Percentiles rank a stretch among this genome's conserved stretches.
Evolutionary conservation across 2,329 filamentous ascomycete species (phyloP).

Genomic region (Mycosphaerella arachidis): DNA sequence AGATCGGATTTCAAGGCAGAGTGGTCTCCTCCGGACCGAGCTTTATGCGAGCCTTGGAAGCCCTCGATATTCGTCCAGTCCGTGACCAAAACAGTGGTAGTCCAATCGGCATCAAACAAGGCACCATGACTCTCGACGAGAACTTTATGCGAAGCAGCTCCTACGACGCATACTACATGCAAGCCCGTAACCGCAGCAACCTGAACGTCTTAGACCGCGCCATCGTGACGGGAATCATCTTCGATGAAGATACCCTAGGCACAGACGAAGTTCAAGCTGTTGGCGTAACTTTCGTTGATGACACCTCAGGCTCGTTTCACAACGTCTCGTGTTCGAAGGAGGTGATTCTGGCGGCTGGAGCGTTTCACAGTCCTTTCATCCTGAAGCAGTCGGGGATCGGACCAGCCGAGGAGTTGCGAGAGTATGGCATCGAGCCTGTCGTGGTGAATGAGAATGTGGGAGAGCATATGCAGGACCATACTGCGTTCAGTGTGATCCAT

Average conservation of each 20-base stretch:
- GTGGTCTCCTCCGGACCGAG: constrained; percentile 13
- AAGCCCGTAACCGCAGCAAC: constrained; percentile 9
- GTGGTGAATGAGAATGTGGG: constrained; percentile 59
- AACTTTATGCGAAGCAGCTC: constrained; percentile 14
- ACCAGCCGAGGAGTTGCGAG: constrained; percentile 49
- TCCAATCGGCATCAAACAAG: constrained; percentile 15
- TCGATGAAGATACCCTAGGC: constrained; percentile 9
- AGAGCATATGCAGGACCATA: constrained; percentile 59
- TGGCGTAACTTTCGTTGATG: constrained; percentile 16
- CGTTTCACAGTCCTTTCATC: constrained; percentile 61
- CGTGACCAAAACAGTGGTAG: constrained; percentile 13
- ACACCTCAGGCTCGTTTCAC: constrained; percentile 15
- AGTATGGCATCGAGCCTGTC: constrained; percentile 51
- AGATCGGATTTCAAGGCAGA: constrained; percentile 17
- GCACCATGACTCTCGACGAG: constrained; percentile 15
- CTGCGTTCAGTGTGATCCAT: constrained; percentile 35
- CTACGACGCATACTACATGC: constrained; percentile 15
- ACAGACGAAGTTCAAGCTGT: constrained; percentile 6
- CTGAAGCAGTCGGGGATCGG: constrained; percentile 62
- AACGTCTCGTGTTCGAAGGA: constrained; percentile 34
- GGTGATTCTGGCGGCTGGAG: constrained; percentile 48
- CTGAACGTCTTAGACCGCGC: constrained; percentile 12
- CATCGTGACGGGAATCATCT: constrained; percentile 14
- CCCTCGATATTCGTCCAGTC: constrained; percentile 10
- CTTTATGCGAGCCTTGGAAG: constrained; percentile 15